These are phyloP conservation scores for Daedaleopsis nitida DNA, from an alignment of 768 basidiomycete species.

Conservation along the genomic window DNA sequence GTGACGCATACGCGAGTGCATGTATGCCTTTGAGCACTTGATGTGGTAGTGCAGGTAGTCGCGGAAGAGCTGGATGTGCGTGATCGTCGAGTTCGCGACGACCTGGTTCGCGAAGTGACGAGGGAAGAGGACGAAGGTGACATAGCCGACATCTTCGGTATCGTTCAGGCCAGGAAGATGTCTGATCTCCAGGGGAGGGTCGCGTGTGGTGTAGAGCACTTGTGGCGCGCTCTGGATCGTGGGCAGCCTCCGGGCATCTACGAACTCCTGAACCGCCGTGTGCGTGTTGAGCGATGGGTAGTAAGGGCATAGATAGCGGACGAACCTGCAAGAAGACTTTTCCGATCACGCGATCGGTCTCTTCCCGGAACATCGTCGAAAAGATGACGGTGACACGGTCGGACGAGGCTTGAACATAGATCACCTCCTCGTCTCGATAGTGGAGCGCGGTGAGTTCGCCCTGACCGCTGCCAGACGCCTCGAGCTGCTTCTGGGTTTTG, in stretches of 20 bases:
- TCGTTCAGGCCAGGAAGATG: constrained; percentile 79
- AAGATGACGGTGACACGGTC: constrained; percentile 99
- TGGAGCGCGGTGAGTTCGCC: constrained; percentile 91
- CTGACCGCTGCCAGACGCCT: constrained; percentile 61
- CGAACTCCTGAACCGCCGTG: constrained; percentile 75
- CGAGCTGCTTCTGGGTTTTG: constrained; percentile 79
- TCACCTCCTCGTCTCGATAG: constrained; percentile 96
- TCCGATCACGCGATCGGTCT: constrained; percentile 95
- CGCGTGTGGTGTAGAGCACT: constrained; percentile 91
- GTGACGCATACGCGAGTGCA: constrained; percentile 96
- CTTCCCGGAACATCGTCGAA: constrained; percentile 94
- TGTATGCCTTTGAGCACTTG: constrained; percentile 98
- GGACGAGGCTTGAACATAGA: constrained; percentile 89
- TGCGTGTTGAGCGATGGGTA: background rate
- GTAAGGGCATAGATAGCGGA: constrained; percentile 18
- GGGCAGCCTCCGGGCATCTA: constrained; percentile 93
- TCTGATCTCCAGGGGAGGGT: constrained; percentile 95
- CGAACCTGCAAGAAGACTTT: constrained; percentile 95
- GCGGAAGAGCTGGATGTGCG: constrained; percentile 94
- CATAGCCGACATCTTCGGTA: constrained; percentile 91
- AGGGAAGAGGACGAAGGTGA: constrained; percentile 97
- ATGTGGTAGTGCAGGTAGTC: constrained; percentile 99
- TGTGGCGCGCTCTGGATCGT: constrained; percentile 96
- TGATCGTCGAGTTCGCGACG: constrained; percentile 78
- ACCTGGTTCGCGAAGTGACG: constrained; percentile 83